Evolutionary conservation across 768 basidiomycete species (phyloP).

Genomic region (Trametes meyenii): DNA sequence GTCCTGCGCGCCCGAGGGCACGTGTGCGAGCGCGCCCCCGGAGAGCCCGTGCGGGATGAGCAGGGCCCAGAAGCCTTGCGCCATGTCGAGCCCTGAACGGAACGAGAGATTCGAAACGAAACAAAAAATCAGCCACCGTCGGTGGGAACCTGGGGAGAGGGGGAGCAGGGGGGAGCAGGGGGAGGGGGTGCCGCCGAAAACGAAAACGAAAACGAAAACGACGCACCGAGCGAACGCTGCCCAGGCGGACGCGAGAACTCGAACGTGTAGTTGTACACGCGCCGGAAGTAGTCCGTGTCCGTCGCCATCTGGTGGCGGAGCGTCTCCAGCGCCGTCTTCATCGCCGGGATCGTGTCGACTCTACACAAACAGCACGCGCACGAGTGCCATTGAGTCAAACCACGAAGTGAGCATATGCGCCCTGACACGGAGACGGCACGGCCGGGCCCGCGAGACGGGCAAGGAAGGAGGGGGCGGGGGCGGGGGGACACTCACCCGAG

Average conservation of each 20-base stretch:
- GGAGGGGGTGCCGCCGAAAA: too few species aligned
- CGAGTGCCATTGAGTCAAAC: too few species aligned
- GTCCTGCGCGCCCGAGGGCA: conserved; percentile 41
- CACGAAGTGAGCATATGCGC: not conserved
- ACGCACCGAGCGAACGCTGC: conserved; percentile 77
- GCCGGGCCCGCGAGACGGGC: conserved; percentile 3
- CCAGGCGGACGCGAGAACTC: conserved; percentile 76
- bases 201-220: not conserved
- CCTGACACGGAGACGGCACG: too few species aligned
- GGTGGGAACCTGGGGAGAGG: too few species aligned
- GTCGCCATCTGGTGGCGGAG: conserved; percentile 62
- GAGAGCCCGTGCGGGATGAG: conserved; percentile 71
- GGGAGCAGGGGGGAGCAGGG: too few species aligned
- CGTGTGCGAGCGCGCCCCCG: conserved; percentile 63
- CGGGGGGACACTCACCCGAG: conserved; percentile 53
- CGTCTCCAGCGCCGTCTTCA: conserved; percentile 57
- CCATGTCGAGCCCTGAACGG: conserved; percentile 62
- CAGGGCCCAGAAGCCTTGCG: conserved; percentile 77
- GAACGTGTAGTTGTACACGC: conserved; percentile 82
- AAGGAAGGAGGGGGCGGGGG: not conserved
- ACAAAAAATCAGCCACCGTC: too few species aligned
- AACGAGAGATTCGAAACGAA: not conserved
- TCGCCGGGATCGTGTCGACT: conserved; percentile 63
- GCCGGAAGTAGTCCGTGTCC: conserved; percentile 70
- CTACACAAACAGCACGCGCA: too few species aligned